These are phyloP conservation scores for Eremothecium sinecaudum DNA, from an alignment of 1,139 yeast genomes.

Conservation along the genomic window DNA sequence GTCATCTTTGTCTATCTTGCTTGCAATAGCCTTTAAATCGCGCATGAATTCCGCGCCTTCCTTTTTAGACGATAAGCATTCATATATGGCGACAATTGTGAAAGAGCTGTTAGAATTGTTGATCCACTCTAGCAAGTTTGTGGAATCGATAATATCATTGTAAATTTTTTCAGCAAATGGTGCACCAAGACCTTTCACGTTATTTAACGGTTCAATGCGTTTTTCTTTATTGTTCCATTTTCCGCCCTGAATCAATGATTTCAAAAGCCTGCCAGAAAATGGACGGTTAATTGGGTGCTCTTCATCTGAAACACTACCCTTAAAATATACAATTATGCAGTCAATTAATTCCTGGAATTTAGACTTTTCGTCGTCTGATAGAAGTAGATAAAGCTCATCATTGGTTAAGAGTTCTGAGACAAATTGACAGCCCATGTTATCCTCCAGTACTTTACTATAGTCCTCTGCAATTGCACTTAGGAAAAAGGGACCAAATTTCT, in stretches of 20 bases:
- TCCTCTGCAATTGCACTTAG: conserved; percentile 45
- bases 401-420: conserved; percentile 63
- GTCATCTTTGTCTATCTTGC: conserved; percentile 34
- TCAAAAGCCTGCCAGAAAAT: conserved; percentile 66
- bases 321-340: conserved; percentile 47
- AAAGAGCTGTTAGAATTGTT: conserved; percentile 67
- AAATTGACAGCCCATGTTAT: conserved; percentile 77
- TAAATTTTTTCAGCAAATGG: conserved; percentile 52
- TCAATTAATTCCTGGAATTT: conserved; percentile 47
- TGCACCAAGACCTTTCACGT: conserved; percentile 50
- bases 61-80: conserved; percentile 38
- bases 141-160: conserved; percentile 39
- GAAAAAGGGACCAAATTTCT: conserved; percentile 57
- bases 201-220: conserved; percentile 36
- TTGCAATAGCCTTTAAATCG: conserved; percentile 45
- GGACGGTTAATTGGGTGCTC: conserved; percentile 65
- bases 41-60: conserved; percentile 39
- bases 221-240: conserved; percentile 58
- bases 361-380: conserved; percentile 36
- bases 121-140: conserved; percentile 57
- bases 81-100: conserved; percentile 62
- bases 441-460: conserved; percentile 45
- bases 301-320: conserved; percentile 60
- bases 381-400: conserved; percentile 41
- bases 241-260: conserved; percentile 78